Base-by-base conservation (phyloP, 768 basidiomycete species). In the Suillus variegatus region DNA sequence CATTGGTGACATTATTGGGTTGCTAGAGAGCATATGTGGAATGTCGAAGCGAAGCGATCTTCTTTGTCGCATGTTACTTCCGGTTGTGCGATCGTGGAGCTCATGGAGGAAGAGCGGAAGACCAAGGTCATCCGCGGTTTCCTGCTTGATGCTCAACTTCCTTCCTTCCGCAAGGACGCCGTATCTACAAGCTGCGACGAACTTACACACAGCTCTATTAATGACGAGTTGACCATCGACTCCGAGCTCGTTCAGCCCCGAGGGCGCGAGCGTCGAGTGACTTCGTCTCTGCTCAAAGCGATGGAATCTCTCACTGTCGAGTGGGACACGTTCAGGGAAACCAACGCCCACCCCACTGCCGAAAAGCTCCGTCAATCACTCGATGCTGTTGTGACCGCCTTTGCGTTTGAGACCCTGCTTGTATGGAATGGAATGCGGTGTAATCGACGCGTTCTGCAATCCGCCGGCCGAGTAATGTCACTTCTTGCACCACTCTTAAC, bases 341-440 rank as follows among this genome's bases (percentile, higher is more conserved):
- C 64, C 8, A 69, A 68, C 36, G 66, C 69, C 14, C 79, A 80
- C 65, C 81, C 82, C 28, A 86, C 85, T 8, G 86, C 85, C 0
- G 93, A 93, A 73, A 82, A 81, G 55, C 82, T 89, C 5, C 87
- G 94, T 25, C 81, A 83, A 38, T 81, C 85, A 5, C 70, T 97
- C 62, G 95, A 98, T 72, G 75, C 90, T 38, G 86, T 88, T 6
- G 80, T 93, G 9, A 78, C 81, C 2, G 85, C 88, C 3, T 76
- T 97, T 3, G 80, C 81, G 43, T 96, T 93, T 70, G 90, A 95
- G 73, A 84, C 86, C 4, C 69, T 86, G 1, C 82, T 95, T 8
- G 72, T 82, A 9, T 69, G 88, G 61, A 94, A 92, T 64, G 92
- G 92, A 18, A 86, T 81, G 2, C 79, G 82, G 32, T 76, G 84